These are phyloP conservation scores for Coemansia sp. DNA, from an alignment of 192 early-diverging fungal species.

Conservation along the genomic window DNA sequence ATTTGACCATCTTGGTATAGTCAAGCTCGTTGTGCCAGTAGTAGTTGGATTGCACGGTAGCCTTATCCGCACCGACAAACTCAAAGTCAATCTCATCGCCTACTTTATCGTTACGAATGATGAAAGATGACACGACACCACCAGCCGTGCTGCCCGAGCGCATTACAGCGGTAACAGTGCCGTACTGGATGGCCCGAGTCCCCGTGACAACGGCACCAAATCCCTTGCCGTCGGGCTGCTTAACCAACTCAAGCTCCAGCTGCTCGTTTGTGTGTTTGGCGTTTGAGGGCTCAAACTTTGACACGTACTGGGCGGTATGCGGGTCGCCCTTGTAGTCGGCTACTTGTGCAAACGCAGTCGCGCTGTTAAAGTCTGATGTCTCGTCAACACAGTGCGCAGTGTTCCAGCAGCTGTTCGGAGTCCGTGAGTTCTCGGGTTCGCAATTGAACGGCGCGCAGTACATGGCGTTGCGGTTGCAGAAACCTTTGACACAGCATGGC, in stretches of 20 bases:
- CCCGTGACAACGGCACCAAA: constrained; percentile 61
- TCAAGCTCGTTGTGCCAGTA: constrained; percentile 59
- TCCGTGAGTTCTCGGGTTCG: constrained; percentile 42
- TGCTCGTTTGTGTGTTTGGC: constrained; percentile 46
- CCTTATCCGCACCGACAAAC: constrained; percentile 57
- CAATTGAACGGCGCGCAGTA: constrained; percentile 51
- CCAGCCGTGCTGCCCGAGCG: constrained; percentile 51
- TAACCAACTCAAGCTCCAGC: constrained; percentile 49
- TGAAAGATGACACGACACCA: constrained; percentile 63
- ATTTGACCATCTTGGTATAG: constrained; percentile 56
- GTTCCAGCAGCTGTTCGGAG: constrained; percentile 37
- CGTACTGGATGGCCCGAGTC: constrained; percentile 61
- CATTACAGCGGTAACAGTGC: constrained; percentile 57
- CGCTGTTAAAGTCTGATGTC: constrained; percentile 23
- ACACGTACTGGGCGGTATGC: constrained; percentile 41
- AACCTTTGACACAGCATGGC: constrained; percentile 56
- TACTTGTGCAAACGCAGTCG: constrained; percentile 25
- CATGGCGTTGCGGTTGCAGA: constrained; percentile 45
- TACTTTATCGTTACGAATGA: constrained; percentile 55
- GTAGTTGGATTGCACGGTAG: constrained; percentile 63
- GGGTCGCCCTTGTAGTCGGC: constrained; percentile 59
- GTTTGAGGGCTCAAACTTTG: constrained; percentile 58
- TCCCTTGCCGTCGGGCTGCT: constrained; percentile 46
- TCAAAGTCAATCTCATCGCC: constrained; percentile 73
- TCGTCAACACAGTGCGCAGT: constrained; percentile 47